phyloP scores from a whole-genome alignment of 768 basidiomycete species.

The Imleria badia region DNA sequence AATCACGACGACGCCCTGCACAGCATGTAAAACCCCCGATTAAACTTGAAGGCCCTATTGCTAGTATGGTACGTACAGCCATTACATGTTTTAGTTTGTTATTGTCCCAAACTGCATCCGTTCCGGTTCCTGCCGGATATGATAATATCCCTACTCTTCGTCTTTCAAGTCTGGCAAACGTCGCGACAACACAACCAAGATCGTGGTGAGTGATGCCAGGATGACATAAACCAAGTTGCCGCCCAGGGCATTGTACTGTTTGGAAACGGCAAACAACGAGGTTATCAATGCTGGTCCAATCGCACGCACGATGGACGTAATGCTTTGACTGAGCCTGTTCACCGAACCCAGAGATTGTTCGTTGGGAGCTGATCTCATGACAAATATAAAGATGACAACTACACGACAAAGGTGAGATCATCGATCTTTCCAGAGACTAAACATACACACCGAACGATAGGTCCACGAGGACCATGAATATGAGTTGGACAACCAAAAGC shows the following conservation, averaged over 20 bases:
- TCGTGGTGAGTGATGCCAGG: conserved; percentile 30
- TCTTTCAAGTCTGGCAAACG: conserved; percentile 20
- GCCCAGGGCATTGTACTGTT: conserved; percentile 44
- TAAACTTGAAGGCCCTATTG: too few relatives aligned
- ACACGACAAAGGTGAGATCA: background rate
- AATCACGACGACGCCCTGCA: too few relatives aligned
- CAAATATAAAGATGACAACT: conserved; percentile 52
- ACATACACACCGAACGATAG: conserved; percentile 40
- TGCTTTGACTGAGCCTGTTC: conserved; percentile 54
- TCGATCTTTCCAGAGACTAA: background rate
- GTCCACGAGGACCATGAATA: conserved; percentile 36
- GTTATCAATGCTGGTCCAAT: conserved; percentile 50
- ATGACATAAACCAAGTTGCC: conserved; percentile 52
- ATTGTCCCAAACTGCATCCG: too few relatives aligned
- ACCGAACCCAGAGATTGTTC: conserved; percentile 52
- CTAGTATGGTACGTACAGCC: too few relatives aligned
- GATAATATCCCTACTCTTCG: background rate
- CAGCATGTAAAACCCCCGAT: too few relatives aligned
- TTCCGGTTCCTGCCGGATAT: too few relatives aligned
- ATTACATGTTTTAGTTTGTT: too few relatives aligned
- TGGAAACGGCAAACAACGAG: conserved; percentile 52
- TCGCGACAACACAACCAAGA: conserved; percentile 21
- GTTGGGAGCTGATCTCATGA: conserved; percentile 52
- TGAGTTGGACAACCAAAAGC: conserved; percentile 33
- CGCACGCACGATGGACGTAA: conserved; percentile 45